These are phyloP conservation scores for Linum trigynum DNA, from an alignment of 345 rosid genomes.

Conservation along the genomic window DNA sequence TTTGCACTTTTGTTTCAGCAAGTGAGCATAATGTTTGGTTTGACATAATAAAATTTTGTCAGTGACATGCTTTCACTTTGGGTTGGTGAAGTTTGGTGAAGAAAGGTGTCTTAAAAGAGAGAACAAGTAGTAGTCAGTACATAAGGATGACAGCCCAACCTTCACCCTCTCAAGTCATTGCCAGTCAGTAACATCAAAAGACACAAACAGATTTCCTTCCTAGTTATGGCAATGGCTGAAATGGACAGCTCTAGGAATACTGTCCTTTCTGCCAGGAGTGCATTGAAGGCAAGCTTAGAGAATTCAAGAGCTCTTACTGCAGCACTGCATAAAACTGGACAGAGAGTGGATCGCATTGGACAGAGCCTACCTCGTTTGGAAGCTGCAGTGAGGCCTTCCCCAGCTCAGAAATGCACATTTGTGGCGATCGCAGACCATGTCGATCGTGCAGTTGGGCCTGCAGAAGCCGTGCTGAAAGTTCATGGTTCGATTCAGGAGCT, in stretches of 20 bases:
- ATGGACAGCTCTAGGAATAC: constrained; percentile 20
- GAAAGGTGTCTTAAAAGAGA: neutral
- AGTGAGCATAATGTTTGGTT: neutral
- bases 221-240: constrained; percentile 27
- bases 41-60: neutral
- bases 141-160: neutral
- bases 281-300: constrained; percentile 45
- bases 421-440: constrained; percentile 40
- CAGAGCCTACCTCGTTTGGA: constrained; percentile 33
- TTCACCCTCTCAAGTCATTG: neutral
- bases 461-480: constrained; percentile 47
- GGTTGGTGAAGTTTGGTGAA: neutral
- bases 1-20: neutral
- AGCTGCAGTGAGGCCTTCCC: constrained; percentile 23
- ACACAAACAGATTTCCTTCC: neutral
- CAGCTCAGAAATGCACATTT: constrained; percentile 27
- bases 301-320: constrained; percentile 43
- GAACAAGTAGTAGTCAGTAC: neutral
- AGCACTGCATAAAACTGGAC: constrained; percentile 31
- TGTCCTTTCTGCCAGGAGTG: constrained; percentile 35
- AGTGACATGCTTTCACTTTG: neutral
- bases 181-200: neutral
- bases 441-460: constrained; percentile 44
- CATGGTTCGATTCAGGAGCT: constrained; percentile 39
- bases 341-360: constrained; percentile 31